Base-by-base conservation (phyloP, 306 rosid species). In the Medicago arabica region DNA sequence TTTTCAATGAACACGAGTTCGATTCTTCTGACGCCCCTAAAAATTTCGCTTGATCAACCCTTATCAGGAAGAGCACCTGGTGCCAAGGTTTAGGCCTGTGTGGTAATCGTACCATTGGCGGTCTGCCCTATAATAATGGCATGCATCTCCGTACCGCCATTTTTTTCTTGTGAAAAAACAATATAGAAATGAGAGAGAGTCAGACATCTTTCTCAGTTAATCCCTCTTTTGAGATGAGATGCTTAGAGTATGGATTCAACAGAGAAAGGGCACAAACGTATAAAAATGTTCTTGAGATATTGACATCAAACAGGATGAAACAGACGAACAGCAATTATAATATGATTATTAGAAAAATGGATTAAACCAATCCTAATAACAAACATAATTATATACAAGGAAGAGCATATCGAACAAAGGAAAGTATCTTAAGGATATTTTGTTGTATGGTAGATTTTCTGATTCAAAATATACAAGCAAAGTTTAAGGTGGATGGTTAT, bases 261-360 rank as follows among this genome's bases (percentile, higher is more conserved):
- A 44, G 7, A 49, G 18, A 49, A 49, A 49, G 19, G 57, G 7
- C 57, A n/a, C 57, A 50, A 50, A 50, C n/a, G 21, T 50, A n/a
- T 15, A 5, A 49, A 4, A 47, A 47, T 28, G 31, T 28, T 47
- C 53, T 49, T 6, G 15, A 46, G 21, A n/a, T 34, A 21, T 10
- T 57, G 36, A 10, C 34, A 80, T 4, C 75, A 55, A 19, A 67
- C 66, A 58, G 38, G 70, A 66, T 34, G 19, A 67, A 66, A 69
- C 19, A n/a, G 21, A 17, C 0, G 9, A 55, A 19, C 31, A 72
- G 50, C 25, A 69, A 62, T 66, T 50, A 41, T 9, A 68, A 51
- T 34, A 18, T 15, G 16, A 21, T 67, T 66, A 40, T 39, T 43
- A 40, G 50, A 55, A 43, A 62, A 65, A 46, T 18, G 39, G 21